A percentile compares a stretch with the other conserved stretches of the same genome.
Evolutionary conservation across 2,329 filamentous ascomycete genomes (phyloP).

Genomic region (Pseudopyrenochaeta lycopersici): DNA sequence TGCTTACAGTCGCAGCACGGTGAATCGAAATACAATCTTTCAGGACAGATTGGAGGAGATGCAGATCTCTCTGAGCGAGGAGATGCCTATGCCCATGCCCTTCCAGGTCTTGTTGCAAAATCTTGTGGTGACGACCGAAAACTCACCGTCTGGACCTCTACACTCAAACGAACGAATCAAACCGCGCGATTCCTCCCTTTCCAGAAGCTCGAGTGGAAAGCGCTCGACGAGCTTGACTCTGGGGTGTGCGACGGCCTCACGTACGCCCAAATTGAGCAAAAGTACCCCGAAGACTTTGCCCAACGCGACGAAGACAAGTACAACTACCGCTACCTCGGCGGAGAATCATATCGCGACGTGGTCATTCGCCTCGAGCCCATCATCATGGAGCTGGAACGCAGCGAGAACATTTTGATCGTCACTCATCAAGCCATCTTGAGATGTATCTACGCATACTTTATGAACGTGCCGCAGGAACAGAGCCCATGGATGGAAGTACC

Average conservation of each 20-base stretch:
- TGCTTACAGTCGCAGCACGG: constrained; percentile 72
- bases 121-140: constrained; percentile 80
- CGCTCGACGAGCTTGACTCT: constrained; percentile 94
- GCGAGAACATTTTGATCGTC: constrained; percentile 96
- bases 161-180: constrained; percentile 84
- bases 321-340: constrained; percentile 98
- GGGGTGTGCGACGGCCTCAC: constrained; percentile 97
- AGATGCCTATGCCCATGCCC: constrained; percentile 82
- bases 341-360: constrained; percentile 94
- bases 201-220: constrained; percentile 98
- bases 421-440: constrained; percentile 96
- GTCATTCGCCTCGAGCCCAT: constrained; percentile 98
- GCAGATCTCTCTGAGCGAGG: constrained; percentile 86
- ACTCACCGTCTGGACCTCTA: constrained; percentile 79
- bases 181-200: constrained; percentile 89
- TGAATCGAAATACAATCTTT: constrained; percentile 91
- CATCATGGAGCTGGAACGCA: constrained; percentile 98
- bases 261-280: constrained; percentile 91
- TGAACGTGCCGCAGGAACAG: constrained; percentile 92
- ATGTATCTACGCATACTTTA: constrained; percentile 99
- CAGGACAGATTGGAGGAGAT: constrained; percentile 92
- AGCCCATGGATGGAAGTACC: constrained; percentile 99
- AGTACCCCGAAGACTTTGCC: constrained; percentile 92
- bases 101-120: constrained; percentile 84
- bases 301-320: constrained; percentile 98